Conservation (phyloP, 306 rosid species). For the Arachis hypogaea region DNA sequence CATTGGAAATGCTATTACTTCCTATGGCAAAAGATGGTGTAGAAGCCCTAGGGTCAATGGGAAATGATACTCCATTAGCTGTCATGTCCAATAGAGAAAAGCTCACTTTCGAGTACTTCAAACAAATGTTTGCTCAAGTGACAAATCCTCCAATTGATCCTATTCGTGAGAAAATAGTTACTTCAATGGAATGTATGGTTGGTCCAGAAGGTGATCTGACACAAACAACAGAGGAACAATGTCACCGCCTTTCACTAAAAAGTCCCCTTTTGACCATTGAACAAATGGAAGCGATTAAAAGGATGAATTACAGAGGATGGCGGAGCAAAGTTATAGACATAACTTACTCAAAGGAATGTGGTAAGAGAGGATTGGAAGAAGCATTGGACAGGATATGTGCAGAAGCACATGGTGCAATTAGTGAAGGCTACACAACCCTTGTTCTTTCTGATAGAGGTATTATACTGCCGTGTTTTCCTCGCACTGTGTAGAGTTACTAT, state of each 20-base stretch:
- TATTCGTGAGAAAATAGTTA: constrained; percentile 94
- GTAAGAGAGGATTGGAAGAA: constrained; percentile 81
- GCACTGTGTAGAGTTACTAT: not conserved
- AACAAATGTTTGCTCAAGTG: constrained; percentile 99
- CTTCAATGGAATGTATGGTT: constrained; percentile 94
- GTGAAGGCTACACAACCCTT: constrained; percentile 76
- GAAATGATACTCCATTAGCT: constrained; percentile 94
- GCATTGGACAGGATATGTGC: constrained; percentile 84
- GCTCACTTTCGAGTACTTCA: constrained; percentile 92
- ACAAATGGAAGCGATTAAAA: constrained; percentile 85
- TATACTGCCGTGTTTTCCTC: not conserved
- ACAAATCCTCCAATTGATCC: constrained; percentile 99
- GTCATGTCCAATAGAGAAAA: constrained; percentile 94
- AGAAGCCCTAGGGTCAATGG: constrained; percentile 99
- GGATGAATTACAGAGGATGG: constrained; percentile 93
- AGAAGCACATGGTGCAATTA: constrained; percentile 83
- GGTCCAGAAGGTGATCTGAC: constrained; percentile 99
- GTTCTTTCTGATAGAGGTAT: constrained; percentile 98
- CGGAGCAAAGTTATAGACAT: constrained; percentile 84
- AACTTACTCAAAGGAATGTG: constrained; percentile 77
- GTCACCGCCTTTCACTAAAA: constrained; percentile 89
- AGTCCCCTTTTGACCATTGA: constrained; percentile 77
- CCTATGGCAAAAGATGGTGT: constrained; percentile 97
- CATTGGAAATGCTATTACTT: constrained; percentile 92
- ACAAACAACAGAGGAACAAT: constrained; percentile 87